These are phyloP conservation scores for Kodamaea restingae DNA, from an alignment of 805 yeast genomes.

Conservation along the genomic window DNA sequence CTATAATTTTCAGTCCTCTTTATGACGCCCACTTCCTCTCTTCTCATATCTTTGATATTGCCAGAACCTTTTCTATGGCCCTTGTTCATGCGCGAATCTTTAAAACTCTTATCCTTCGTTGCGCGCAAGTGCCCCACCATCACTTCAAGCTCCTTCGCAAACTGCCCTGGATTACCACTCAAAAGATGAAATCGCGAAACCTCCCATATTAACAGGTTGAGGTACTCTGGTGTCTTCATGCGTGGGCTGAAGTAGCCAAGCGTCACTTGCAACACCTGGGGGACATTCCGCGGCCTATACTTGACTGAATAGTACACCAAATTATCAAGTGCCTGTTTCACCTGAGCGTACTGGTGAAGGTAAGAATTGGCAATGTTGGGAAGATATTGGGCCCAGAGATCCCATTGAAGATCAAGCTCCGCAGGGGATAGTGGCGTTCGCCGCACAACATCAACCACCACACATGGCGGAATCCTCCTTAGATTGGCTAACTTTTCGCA, in stretches of 20 bases:
- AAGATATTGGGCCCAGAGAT: constrained; percentile 31
- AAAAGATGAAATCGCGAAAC: constrained; percentile 17
- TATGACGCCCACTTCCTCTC: no score
- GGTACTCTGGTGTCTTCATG: constrained; percentile 10
- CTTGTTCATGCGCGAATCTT: no score
- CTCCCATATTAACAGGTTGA: constrained; percentile 27
- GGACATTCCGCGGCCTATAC: constrained; percentile 1
- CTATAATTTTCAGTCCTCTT: background rate
- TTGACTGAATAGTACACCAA: constrained; percentile 22
- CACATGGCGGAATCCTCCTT: constrained; percentile 34
- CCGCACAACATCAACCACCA: constrained; percentile 33
- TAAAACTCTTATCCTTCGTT: background rate
- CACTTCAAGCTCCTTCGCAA: constrained; percentile 26
- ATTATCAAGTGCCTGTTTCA: constrained; percentile 22
- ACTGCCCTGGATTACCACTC: background rate
- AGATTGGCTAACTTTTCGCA: constrained; percentile 29
- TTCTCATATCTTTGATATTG: background rate
- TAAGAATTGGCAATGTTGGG: constrained; percentile 20
- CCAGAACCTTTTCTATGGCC: no score
- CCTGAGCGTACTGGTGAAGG: constrained; percentile 16
- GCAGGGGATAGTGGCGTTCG: constrained; percentile 32
- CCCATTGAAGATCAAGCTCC: constrained; percentile 33
- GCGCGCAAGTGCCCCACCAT: constrained; percentile 14
- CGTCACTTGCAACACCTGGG: constrained; percentile 1
- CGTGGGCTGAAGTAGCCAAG: constrained; percentile 4